These are phyloP conservation scores for Pythium brachiatum DNA, from an alignment of 352 stramenopile species.

Conservation along the genomic window DNA sequence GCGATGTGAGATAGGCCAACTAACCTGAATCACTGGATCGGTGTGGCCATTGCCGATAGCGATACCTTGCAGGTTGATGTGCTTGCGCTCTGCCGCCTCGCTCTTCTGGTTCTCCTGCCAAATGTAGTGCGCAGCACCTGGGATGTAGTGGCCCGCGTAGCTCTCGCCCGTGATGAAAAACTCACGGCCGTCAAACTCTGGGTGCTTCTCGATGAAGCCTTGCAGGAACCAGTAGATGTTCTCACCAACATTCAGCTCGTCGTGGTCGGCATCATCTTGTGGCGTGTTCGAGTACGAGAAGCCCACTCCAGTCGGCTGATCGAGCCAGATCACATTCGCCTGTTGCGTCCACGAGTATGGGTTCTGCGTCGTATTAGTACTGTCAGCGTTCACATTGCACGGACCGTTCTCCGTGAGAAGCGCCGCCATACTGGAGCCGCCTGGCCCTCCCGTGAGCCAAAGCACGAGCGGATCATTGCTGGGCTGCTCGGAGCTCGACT, in stretches of 20 bases:
- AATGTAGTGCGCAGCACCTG: conserved; percentile 42
- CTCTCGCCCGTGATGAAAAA: conserved; percentile 60
- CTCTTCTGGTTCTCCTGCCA: conserved; percentile 37
- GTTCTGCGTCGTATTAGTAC: conserved; percentile 28
- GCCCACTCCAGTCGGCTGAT: conserved; percentile 38
- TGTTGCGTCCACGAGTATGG: conserved; percentile 45
- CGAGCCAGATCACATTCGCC: conserved; percentile 59
- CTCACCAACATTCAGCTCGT: conserved; percentile 37
- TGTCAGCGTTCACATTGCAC: conserved; percentile 36
- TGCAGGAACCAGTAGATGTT: conserved; percentile 63
- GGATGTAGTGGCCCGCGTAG: conserved; percentile 58
- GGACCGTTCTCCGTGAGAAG: conserved; percentile 60
- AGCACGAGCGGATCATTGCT: conserved; percentile 49
- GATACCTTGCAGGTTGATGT: conserved; percentile 59
- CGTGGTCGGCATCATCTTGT: conserved; percentile 31
- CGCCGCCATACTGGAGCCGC: conserved; percentile 30
- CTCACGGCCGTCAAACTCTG: conserved; percentile 34
- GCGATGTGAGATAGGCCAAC: not conserved
- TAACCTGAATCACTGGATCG: conserved; percentile 37
- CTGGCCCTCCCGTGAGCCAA: conserved; percentile 60
- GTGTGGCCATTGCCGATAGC: conserved; percentile 76
- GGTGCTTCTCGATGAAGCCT: conserved; percentile 46
- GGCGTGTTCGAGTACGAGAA: conserved; percentile 40
- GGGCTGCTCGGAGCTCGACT: conserved; percentile 32
- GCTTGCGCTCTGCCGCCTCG: conserved; percentile 5